Evolutionary conservation across 257 asterid genomes (phyloP).

Genomic region (Plantago ovata): DNA sequence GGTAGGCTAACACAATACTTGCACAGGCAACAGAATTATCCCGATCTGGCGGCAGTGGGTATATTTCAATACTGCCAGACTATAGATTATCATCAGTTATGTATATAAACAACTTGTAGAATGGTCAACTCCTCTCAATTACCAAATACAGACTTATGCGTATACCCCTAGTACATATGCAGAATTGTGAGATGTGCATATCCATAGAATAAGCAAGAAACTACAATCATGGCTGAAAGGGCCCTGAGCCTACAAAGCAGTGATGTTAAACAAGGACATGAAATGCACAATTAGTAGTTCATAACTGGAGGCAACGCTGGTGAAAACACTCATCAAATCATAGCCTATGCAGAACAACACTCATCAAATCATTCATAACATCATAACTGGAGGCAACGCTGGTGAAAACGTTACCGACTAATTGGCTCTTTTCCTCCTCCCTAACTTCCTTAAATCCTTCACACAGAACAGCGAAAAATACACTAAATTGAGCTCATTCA

Average conservation of each 20-base stretch:
- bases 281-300: constrained; percentile 10
- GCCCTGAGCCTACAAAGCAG: not conserved
- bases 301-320: too few species aligned
- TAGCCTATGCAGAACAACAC: constrained; percentile 82
- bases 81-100: too few species aligned
- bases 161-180: too few species aligned
- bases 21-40: too few species aligned
- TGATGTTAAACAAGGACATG: constrained; percentile 12
- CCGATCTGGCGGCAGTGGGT: too few species aligned
- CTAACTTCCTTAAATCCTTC: constrained; percentile 77
- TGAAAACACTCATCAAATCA: constrained; percentile 28
- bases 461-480: constrained; percentile 5
- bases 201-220: not conserved
- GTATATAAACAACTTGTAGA: too few species aligned
- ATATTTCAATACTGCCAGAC: too few species aligned
- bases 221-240: not conserved
- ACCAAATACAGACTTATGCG: too few species aligned
- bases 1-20: too few species aligned
- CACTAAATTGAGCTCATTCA: not conserved
- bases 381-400: constrained; percentile 86
- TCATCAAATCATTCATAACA: constrained; percentile 93
- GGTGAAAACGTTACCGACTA: constrained; percentile 86
- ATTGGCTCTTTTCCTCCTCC: constrained; percentile 79
- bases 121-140: too few species aligned
- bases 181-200: not conserved